Evolutionary conservation across 345 rosid species (phyloP), one percentile per base, ranked within the genome.

Genomic region (Salix suchowensis): DNA sequence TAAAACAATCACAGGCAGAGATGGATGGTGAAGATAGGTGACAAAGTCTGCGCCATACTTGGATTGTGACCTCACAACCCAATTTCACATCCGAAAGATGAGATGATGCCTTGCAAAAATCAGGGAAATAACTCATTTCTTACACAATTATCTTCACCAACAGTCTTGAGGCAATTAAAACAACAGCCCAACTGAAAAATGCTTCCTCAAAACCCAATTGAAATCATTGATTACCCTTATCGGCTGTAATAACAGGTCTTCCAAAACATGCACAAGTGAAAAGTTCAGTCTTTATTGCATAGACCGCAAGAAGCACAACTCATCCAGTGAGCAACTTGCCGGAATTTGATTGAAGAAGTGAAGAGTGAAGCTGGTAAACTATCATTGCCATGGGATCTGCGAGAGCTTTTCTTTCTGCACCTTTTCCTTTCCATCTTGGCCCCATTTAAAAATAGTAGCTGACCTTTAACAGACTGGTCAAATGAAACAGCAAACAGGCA

Each of bases 31-130:
- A 30, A 86, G 86, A 75, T 96, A 93, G 2, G 91, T 94, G 70
- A 91, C 94, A 70, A 82, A 90, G 74, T 92, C 96, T 32, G 90
- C 93, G 55, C 97, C 97, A 76, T 88, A 95, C 76, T 86, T 90
- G 24, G 85, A 82, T 65, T 97, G 97, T 0, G 88, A 82, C 81
- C 92, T 86, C 73, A 91, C 84, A 67, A 92, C 90, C 98, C 97
- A 92, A 79, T 92, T 93, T 78, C 86, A 89, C 2, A 19, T 71
- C 11, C 92, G 83, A 67, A 67, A 93, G 83, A 85, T 93, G 97
- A 19, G 91, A 89, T 80, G 89, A 93, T 23, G 91, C 97, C 82
- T 85, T 89, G 92, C 84, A 91, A 55, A 76, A 80, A 19, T 82
- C 21, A 9, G 96, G 96, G 36, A 96, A 96, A 13, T 18, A 67